Conservation (phyloP, 1,284 basidiomycete species). For the Pseudozyma thailandica region DNA sequence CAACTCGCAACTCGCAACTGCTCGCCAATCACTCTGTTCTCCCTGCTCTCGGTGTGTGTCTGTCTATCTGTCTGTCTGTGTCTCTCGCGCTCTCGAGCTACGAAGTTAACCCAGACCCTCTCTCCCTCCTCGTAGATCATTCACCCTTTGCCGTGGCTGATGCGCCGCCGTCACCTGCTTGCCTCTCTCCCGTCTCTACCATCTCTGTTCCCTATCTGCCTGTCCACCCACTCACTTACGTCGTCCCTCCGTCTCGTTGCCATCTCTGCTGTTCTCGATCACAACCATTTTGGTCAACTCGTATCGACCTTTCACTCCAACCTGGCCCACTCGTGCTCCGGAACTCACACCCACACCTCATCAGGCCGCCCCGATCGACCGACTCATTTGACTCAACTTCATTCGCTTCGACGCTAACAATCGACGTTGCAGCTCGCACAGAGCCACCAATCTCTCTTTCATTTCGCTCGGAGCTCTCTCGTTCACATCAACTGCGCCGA, state of each 20-base stretch:
- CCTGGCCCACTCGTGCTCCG: slow-evolving; percentile 1
- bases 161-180: slow-evolving; percentile 10
- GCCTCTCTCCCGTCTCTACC: slow-evolving; percentile 10
- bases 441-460: slow-evolving; percentile 2
- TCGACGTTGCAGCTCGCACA: slow-evolving; percentile 3
- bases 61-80: no score
- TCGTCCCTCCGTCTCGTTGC: background rate
- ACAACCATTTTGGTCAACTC: background rate
- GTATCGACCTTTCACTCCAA: background rate
- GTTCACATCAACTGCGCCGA: slow-evolving; percentile 8
- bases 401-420: slow-evolving; percentile 2
- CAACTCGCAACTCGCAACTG: no score
- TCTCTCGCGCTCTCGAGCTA: no score
- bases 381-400: slow-evolving; percentile 4
- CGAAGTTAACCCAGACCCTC: slow-evolving; percentile 18
- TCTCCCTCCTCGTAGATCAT: background rate
- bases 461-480: slow-evolving; percentile 14
- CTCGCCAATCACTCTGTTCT: no score
- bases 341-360: slow-evolving; percentile 14
- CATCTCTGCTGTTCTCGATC: slow-evolving; percentile 4
- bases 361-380: slow-evolving; percentile 5
- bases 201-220: slow-evolving; percentile 4
- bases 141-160: background rate
- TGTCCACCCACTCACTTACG: background rate
- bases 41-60: no score